These are phyloP conservation scores for Solanum pinnatisectum DNA, from an alignment of 257 asterid genomes.

Conservation along the genomic window DNA sequence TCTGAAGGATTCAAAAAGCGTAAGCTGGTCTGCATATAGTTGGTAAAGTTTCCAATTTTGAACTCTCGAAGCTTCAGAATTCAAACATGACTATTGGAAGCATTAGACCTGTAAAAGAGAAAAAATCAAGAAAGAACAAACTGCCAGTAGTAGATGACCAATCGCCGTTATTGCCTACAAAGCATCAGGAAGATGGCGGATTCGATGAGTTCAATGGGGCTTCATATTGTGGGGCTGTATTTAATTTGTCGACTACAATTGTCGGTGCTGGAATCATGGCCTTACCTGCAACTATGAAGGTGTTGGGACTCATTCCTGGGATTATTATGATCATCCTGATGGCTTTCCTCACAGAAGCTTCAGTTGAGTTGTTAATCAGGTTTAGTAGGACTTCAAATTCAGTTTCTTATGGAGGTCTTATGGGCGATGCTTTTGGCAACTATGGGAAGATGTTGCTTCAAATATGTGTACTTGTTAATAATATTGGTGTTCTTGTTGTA, in stretches of 20 bases:
- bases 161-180: conserved; percentile 59
- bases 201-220: conserved; percentile 80
- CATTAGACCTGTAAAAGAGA: conserved; percentile 19
- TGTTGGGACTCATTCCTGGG: conserved; percentile 65
- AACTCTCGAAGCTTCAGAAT: background rate
- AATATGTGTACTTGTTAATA: conserved; percentile 56
- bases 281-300: conserved; percentile 77
- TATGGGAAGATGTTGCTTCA: conserved; percentile 64
- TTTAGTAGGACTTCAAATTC: conserved; percentile 63
- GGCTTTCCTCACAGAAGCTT: conserved; percentile 79
- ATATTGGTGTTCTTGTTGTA: conserved; percentile 72
- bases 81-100: conserved; percentile 44
- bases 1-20: conserved; percentile 2
- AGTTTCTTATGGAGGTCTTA: conserved; percentile 65
- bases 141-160: conserved; percentile 37
- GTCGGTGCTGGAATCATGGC: conserved; percentile 94
- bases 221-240: conserved; percentile 80
- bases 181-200: conserved; percentile 39
- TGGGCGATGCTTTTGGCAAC: conserved; percentile 73
- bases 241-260: conserved; percentile 71
- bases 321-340: conserved; percentile 48
- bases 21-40: background rate
- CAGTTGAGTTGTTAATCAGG: conserved; percentile 60
- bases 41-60: background rate
- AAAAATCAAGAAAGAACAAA: conserved; percentile 42